phyloP scores from a whole-genome alignment of 139 green algal genomes.

The Chlorella sp. region DNA sequence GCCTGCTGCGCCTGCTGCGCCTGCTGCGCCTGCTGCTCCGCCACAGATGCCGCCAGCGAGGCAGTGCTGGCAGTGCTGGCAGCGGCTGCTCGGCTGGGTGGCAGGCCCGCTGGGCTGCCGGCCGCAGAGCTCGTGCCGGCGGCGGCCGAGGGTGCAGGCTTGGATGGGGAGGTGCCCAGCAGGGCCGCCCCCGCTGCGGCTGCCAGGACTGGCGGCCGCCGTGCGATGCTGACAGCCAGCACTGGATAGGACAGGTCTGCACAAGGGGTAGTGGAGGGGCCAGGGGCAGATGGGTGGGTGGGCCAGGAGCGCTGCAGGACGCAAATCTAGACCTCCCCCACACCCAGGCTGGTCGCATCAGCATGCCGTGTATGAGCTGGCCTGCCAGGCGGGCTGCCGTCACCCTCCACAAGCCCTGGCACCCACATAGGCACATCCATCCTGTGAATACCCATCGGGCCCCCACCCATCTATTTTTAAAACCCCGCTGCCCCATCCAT shows the following conservation, averaged over 20 bases:
- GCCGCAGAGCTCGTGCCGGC: neutral
- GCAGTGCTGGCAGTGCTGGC: neutral
- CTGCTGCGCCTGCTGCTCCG: neutral
- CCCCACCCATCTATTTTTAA: too few relatives aligned
- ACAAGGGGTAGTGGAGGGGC: neutral
- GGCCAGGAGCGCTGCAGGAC: neutral
- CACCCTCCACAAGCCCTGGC: too few relatives aligned
- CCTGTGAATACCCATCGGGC: too few relatives aligned
- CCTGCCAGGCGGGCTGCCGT: too few relatives aligned
- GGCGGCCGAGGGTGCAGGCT: neutral
- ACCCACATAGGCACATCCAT: too few relatives aligned
- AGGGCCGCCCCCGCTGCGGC: neutral
- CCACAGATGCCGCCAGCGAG: neutral
- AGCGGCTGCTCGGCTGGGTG: neutral
- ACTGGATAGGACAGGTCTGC: conserved; percentile 36
- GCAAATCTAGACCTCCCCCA: neutral
- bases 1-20: neutral
- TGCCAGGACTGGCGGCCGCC: neutral
- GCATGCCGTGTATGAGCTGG: too few relatives aligned
- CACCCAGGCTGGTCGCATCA: too few relatives aligned
- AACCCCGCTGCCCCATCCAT: too few relatives aligned
- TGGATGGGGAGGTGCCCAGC: neutral
- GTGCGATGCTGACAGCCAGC: conserved; percentile 32
- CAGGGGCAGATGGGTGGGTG: too few relatives aligned
- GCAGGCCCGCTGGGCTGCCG: neutral